These are phyloP conservation scores for Phyllosticta citribraziliensis DNA, from an alignment of 2,329 filamentous ascomycete genomes.

Conservation along the genomic window DNA sequence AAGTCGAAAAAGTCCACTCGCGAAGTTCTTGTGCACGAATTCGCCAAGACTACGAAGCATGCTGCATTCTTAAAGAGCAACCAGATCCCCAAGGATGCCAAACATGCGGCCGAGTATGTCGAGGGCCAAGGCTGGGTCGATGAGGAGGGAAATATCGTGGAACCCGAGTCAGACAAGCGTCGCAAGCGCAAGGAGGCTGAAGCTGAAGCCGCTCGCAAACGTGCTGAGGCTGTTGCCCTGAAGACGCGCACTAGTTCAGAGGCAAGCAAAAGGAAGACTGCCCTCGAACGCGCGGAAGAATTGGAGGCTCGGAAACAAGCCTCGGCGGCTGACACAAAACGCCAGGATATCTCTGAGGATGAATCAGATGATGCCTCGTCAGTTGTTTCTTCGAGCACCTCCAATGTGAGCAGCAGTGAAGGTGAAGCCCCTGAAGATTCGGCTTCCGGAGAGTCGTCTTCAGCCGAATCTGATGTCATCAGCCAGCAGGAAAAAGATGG, in stretches of 20 bases:
- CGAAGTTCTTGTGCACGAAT: conserved; percentile 74
- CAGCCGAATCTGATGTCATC: conserved; percentile 15
- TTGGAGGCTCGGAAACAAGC: not conserved
- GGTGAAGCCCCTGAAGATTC: not conserved
- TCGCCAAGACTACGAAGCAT: conserved; percentile 72
- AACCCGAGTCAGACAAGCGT: conserved; percentile 35
- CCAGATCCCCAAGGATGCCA: conserved; percentile 33
- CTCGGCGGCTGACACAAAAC: not conserved
- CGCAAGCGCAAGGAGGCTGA: conserved; percentile 10
- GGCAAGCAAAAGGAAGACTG: conserved; percentile 13
- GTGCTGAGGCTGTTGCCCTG: not conserved
- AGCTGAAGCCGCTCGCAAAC: conserved; percentile 6
- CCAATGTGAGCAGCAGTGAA: conserved; percentile 16
- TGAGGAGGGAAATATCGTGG: conserved; percentile 64
- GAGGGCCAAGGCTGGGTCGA: conserved; percentile 87
- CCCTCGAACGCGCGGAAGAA: conserved; percentile 1
- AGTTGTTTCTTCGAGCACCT: conserved; percentile 26
- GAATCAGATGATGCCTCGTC: conserved; percentile 19
- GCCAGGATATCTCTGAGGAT: conserved; percentile 1
- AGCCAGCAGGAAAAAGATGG: conserved; percentile 14
- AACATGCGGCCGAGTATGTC: conserved; percentile 55
- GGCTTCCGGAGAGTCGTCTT: conserved; percentile 12
- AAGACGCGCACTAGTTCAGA: conserved; percentile 10
- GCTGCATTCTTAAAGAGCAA: conserved; percentile 67
- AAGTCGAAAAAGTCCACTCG: conserved; percentile 37